Percentiles rank a stretch among this genome's conserved stretches.
Conservation (phyloP, 108 stramenopile species). For the Schizochytrium sp. region DNA sequence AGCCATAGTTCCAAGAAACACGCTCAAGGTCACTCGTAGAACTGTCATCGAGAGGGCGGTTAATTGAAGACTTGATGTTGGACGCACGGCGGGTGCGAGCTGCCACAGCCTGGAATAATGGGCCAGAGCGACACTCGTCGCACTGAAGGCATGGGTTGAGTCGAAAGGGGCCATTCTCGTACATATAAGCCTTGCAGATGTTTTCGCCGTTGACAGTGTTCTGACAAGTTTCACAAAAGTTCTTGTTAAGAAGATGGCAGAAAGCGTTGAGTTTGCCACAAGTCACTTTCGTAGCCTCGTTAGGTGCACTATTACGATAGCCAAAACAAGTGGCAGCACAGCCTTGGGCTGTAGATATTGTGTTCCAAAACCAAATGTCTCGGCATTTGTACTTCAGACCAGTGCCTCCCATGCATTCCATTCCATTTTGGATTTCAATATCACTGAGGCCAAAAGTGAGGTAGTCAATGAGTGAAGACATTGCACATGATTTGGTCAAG, state of each 20-base stretch:
- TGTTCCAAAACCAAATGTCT: slow-evolving; percentile 57
- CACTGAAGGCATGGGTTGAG: slow-evolving; percentile 55
- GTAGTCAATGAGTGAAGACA: slow-evolving; percentile 25
- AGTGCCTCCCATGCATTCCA: neutral
- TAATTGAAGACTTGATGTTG: slow-evolving; percentile 23
- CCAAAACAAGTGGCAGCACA: neutral
- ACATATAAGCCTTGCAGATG: slow-evolving; percentile 4
- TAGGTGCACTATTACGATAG: neutral
- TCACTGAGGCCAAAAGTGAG: slow-evolving; percentile 34
- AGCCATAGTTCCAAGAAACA: slow-evolving; percentile 14
- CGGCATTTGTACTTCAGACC: neutral
- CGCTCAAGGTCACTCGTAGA: neutral
- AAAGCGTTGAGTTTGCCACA: slow-evolving; percentile 2
- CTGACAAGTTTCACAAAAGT: neutral
- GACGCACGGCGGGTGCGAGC: slow-evolving; percentile 46
- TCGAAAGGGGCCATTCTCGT: slow-evolving; percentile 17
- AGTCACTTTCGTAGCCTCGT: neutral
- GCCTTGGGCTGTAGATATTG: slow-evolving; percentile 10
- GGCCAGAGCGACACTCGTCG: slow-evolving; percentile 43
- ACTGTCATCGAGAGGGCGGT: neutral
- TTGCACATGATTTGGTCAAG: slow-evolving; percentile 10
- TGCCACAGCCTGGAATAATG: slow-evolving; percentile 43
- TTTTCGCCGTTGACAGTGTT: slow-evolving; percentile 44
- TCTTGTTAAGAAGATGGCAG: neutral
- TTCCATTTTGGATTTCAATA: slow-evolving; percentile 16